Percentiles rank a stretch among this genome's conserved stretches.
phyloP scores from a whole-genome alignment of 2,329 filamentous ascomycete species.

The Tolypocladium capitatum region DNA sequence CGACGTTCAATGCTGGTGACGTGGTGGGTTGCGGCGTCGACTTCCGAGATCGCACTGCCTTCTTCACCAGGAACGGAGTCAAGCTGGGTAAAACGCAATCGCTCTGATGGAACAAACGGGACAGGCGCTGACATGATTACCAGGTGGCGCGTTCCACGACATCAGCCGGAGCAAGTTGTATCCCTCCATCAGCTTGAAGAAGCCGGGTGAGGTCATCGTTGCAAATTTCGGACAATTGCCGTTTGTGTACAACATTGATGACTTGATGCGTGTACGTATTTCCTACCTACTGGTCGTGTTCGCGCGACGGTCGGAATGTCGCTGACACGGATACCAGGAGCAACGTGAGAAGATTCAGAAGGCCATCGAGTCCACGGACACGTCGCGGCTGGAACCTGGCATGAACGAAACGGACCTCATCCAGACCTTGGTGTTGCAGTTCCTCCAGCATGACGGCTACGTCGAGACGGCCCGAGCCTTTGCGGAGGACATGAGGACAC shows the following conservation, averaged over 20 bases:
- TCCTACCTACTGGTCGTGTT: not conserved
- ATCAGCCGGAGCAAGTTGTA: slow-evolving; percentile 51
- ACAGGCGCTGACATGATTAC: slow-evolving; percentile 1
- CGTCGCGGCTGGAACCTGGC: slow-evolving; percentile 47
- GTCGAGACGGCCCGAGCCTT: slow-evolving; percentile 87
- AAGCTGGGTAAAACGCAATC: slow-evolving; percentile 31
- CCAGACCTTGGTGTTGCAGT: slow-evolving; percentile 71
- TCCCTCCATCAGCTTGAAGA: slow-evolving; percentile 53
- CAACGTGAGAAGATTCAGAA: slow-evolving; percentile 45
- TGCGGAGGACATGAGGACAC: slow-evolving; percentile 62
- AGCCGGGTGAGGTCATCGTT: slow-evolving; percentile 44
- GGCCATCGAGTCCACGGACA: slow-evolving; percentile 45
- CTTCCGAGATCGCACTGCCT: slow-evolving; percentile 49
- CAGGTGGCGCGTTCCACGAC: slow-evolving; percentile 59
- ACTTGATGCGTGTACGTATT: slow-evolving; percentile 57
- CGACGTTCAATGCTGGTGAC: slow-evolving; percentile 41
- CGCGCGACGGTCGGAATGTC: not conserved
- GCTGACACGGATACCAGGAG: slow-evolving; percentile 26
- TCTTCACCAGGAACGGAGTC: slow-evolving; percentile 55
- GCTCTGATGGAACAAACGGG: not conserved
- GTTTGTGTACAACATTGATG: slow-evolving; percentile 86
- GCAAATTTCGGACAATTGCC: slow-evolving; percentile 59
- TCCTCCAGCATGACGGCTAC: slow-evolving; percentile 88
- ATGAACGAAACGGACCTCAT: slow-evolving; percentile 66
- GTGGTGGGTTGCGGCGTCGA: slow-evolving; percentile 54